Evolutionary conservation across 352 stramenopile species (phyloP).

Genomic region (Phytophthora litchii): DNA sequence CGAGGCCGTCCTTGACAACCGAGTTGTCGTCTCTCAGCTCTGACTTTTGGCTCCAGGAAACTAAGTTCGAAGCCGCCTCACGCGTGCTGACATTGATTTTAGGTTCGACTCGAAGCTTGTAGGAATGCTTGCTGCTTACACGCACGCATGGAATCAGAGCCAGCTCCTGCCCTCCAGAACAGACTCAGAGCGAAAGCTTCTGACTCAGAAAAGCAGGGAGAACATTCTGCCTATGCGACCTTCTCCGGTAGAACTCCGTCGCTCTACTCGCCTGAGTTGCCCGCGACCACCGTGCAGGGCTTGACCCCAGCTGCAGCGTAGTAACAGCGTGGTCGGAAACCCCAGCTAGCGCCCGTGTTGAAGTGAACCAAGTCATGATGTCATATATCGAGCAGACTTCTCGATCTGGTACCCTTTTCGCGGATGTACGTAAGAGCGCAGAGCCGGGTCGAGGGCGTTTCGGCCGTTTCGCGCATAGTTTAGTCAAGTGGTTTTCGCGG

Average conservation of each 20-base stretch:
- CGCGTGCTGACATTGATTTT: neutral
- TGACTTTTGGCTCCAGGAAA: too few relatives aligned
- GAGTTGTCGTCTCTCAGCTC: too few relatives aligned
- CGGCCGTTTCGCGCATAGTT: slow-evolving; percentile 11
- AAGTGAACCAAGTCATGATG: slow-evolving; percentile 26
- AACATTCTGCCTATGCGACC: neutral
- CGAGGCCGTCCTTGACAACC: neutral
- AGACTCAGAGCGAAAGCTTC: neutral
- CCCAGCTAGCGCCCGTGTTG: slow-evolving; percentile 9
- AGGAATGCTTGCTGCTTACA: neutral
- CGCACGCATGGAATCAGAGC: slow-evolving; percentile 15
- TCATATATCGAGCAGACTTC: slow-evolving; percentile 20
- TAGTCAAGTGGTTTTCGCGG: slow-evolving; percentile 5
- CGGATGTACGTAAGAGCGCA: slow-evolving; percentile 23
- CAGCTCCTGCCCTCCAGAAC: slow-evolving; percentile 4
- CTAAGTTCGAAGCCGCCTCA: too few relatives aligned
- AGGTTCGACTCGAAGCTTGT: slow-evolving; percentile 4
- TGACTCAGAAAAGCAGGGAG: slow-evolving; percentile 20
- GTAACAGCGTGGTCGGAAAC: neutral
- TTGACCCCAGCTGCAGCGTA: slow-evolving; percentile 5
- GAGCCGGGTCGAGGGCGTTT: neutral
- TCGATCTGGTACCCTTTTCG: slow-evolving; percentile 19
- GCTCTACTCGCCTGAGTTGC: neutral
- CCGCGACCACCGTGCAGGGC: slow-evolving; percentile 2
- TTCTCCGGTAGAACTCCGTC: slow-evolving; percentile 1